Conservation (phyloP, 208 protist genomes). For the Trichomonas vaginalis region DNA sequence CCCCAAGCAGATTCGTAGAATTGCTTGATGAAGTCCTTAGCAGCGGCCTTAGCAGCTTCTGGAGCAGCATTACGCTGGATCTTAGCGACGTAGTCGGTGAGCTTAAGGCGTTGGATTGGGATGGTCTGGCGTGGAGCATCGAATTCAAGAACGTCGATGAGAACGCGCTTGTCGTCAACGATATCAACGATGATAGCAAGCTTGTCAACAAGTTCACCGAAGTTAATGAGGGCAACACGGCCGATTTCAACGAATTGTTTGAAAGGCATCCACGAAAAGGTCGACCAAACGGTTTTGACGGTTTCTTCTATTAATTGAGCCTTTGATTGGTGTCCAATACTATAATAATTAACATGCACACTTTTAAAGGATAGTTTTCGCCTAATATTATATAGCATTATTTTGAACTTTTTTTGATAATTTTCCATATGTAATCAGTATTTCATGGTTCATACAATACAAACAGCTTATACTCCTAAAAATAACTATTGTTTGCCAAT, state of each 20-base stretch:
- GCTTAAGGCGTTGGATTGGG: not conserved
- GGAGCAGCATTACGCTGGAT: not conserved
- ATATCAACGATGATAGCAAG: constrained; percentile 29
- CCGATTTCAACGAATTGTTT: constrained; percentile 26
- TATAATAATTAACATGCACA: too few relatives aligned
- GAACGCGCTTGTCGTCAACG: constrained; percentile 17
- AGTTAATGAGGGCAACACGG: constrained; percentile 27
- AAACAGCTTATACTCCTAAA: too few relatives aligned
- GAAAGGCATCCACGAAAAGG: not conserved
- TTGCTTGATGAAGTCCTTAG: not conserved
- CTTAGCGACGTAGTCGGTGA: not conserved
- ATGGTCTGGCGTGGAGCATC: not conserved
- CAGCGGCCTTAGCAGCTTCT: not conserved
- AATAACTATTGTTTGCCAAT: too few relatives aligned
- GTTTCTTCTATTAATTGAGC: too few relatives aligned
- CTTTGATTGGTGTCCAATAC: too few relatives aligned
- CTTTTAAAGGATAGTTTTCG: too few relatives aligned
- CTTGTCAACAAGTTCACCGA: constrained; percentile 26
- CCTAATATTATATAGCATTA: too few relatives aligned
- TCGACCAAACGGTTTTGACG: not conserved
- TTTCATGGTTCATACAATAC: too few relatives aligned
- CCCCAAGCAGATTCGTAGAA: not conserved
- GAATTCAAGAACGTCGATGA: not conserved
- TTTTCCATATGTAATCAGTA: too few relatives aligned
- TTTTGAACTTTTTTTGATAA: too few relatives aligned